Base-by-base conservation (phyloP, 306 rosid species). In the Hippophae rhamnoides region DNA sequence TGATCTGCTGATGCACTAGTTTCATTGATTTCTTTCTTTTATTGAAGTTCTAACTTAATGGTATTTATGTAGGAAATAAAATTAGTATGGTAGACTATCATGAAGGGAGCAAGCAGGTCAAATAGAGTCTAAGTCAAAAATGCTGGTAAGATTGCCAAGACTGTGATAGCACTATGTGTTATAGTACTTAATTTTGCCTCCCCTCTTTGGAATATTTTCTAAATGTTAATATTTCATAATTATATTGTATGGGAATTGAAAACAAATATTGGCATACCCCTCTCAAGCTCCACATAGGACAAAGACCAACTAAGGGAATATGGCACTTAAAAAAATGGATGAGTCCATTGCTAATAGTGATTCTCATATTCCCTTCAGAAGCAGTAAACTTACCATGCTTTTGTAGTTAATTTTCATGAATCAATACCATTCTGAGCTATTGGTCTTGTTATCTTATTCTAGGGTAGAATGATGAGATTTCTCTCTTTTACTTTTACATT, bases 301-400 rank as follows among this genome's bases (percentile, higher is more conserved):
- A 64, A 93, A 93, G 75, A 93, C 89, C 62, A 93, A 93, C 75
- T 97, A 88, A 76, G 99, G 99, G 62, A 93, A 89, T 69, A 86
- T 52, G 57, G 99, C 99, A 2, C 64, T 93, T 66, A 93, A 93
- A 79, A 86, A 97, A 63, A 97, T 89, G 66, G 99, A 88, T n/a
- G 99, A 93, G 76, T 93, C 99, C 57, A 93, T 93, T 66, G 99
- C 99, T 13, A 93, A 93, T 76, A 94, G 95, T 2, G 99, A 93
- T 75, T 93, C 99, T 46, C 97, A 89, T 57, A 97, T 89, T 67
- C 99, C 99, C 44, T 93, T 93, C 31, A 84, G 99, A 67, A 95
- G 89, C 86, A 93, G 99, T 75, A 93, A 93, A 81, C 83, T 93
- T 65, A 93, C 99, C 46, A 93, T 93, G 99, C 99, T 93, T 80